Evolutionary conservation across 805 yeast genomes (phyloP).

Genomic region (Saccharomycopsis sp.): DNA sequence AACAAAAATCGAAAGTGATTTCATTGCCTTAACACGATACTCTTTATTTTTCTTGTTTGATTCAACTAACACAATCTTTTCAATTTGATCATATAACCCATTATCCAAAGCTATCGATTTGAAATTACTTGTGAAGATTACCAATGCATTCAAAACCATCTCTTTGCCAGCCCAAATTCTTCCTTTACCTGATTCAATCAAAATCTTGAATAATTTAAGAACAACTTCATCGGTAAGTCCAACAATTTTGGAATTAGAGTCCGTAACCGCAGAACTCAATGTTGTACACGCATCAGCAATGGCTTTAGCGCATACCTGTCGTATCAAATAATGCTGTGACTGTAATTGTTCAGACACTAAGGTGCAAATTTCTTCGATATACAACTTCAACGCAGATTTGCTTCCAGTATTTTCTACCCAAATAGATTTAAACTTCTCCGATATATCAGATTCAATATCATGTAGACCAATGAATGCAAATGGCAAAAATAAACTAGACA

Average conservation of each 20-base stretch:
- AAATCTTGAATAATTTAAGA: slow-evolving; percentile 39
- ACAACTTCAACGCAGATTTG: slow-evolving; percentile 57
- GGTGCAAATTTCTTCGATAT: slow-evolving; percentile 58
- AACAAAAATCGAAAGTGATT: slow-evolving; percentile 45
- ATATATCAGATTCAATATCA: slow-evolving; percentile 43
- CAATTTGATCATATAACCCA: slow-evolving; percentile 31
- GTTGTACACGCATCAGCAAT: slow-evolving; percentile 51
- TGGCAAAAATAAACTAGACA: slow-evolving; percentile 65
- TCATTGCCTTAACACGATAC: slow-evolving; percentile 53
- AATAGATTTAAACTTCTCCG: slow-evolving; percentile 45
- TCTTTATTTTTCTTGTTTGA: slow-evolving; percentile 57
- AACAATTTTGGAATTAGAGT: slow-evolving; percentile 24
- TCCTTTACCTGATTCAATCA: slow-evolving; percentile 61
- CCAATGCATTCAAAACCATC: slow-evolving; percentile 60
- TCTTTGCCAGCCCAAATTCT: slow-evolving; percentile 90
- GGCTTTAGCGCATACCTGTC: slow-evolving; percentile 66
- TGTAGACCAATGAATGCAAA: slow-evolving; percentile 71
- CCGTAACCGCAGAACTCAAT: slow-evolving; percentile 31
- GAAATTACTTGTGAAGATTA: slow-evolving; percentile 41
- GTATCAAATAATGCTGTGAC: slow-evolving; percentile 53
- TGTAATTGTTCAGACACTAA: slow-evolving; percentile 43
- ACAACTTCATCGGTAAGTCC: slow-evolving; percentile 25
- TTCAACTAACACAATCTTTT: slow-evolving; percentile 47
- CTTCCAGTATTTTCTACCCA: slow-evolving; percentile 83
- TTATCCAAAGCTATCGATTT: neutral